Base-by-base conservation (phyloP, 768 basidiomycete genomes). In the Mycena epipterygia region DNA sequence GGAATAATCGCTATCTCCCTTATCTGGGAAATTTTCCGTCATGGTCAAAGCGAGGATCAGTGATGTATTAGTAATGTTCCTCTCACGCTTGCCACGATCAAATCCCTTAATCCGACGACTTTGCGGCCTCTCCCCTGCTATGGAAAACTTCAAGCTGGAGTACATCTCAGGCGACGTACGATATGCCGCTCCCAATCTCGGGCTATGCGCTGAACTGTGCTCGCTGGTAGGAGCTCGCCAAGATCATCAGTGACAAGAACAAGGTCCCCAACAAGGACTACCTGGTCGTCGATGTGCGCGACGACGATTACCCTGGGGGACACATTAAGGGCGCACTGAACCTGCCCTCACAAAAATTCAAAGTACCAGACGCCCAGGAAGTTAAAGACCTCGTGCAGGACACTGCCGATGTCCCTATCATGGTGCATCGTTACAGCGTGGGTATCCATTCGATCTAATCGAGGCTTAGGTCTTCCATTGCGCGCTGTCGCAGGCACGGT, bases 261-360 rank as follows among this genome's bases (percentile, higher is more conserved):
- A 90, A 90, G 75, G 81, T 83, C 35, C 81, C 88, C 11, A 80
- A 83, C 75, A 88, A 89, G 77, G 93, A 95, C 77, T 95, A 90
- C 77, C 79, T 91, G 33, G 86, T 96, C 49, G 87, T 96, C 44
- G 95, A 96, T 78, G 95, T 96, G 35, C 90, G 95, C n/a, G 94
- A 95, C 78, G 88, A 91, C 64, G 95, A 96, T 73, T 93, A 86
- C 79, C 83, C 77, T 14, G 95, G 95, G 73, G 95, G 95, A 41
- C 92, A 95, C 77, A 94, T 96, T 78, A 89, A 86, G 73, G 86
- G 88, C 70, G 85, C 88, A 46, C 75, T 88, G 67, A 89, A 93
- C 75, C 76, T 85, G 37, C 95, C 95, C 1, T 93, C 93, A 11
- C 69, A 77, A 32, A 84, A 84, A 56, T 94, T 95, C 79, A 77